A percentile compares a stretch with the other conserved stretches of the same genome.
Conservation (phyloP, 139 green algal species). For the Chlamydomonas urium region DNA sequence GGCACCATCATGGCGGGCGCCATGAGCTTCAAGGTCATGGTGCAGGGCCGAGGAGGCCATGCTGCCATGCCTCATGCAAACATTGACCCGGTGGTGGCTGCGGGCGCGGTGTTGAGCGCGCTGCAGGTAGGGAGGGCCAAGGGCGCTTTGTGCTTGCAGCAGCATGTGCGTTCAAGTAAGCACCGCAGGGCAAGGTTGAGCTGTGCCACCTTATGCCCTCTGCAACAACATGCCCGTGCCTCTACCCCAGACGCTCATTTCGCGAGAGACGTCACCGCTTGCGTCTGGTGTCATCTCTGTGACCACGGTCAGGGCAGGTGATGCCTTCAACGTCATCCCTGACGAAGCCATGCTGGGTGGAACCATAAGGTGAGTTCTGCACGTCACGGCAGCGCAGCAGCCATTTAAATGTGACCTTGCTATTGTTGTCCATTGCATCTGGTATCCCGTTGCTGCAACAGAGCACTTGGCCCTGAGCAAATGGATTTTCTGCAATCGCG, state of each 20-base stretch:
- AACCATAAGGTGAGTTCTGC: slow-evolving; percentile 60
- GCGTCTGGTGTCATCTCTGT: slow-evolving; percentile 76
- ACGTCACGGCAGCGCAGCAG: too few species aligned
- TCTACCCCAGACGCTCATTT: slow-evolving; percentile 73
- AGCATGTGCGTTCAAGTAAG: too few species aligned
- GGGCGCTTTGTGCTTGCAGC: too few species aligned
- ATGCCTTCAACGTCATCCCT: slow-evolving; percentile 85
- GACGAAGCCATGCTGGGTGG: slow-evolving; percentile 61
- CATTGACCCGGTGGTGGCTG: slow-evolving; percentile 74
- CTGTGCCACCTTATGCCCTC: too few species aligned
- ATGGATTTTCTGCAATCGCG: too few species aligned
- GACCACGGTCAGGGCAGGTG: slow-evolving; percentile 60
- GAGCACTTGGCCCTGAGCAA: too few species aligned
- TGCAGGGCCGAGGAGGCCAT: slow-evolving; percentile 75
- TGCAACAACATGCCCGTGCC: too few species aligned
- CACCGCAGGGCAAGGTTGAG: too few species aligned
- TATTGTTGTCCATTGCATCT: too few species aligned
- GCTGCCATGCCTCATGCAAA: slow-evolving; percentile 80
- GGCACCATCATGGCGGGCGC: slow-evolving; percentile 79
- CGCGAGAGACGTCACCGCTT: slow-evolving; percentile 75
- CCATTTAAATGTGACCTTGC: too few species aligned
- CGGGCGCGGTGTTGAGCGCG: slow-evolving; percentile 56
- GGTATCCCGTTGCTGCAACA: too few species aligned
- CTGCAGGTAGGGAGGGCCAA: slow-evolving; percentile 53
- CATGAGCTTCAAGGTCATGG: slow-evolving; percentile 60